Evolutionary conservation across 1,284 basidiomycete species (phyloP).

Genomic region (Rhodofomes roseus): DNA sequence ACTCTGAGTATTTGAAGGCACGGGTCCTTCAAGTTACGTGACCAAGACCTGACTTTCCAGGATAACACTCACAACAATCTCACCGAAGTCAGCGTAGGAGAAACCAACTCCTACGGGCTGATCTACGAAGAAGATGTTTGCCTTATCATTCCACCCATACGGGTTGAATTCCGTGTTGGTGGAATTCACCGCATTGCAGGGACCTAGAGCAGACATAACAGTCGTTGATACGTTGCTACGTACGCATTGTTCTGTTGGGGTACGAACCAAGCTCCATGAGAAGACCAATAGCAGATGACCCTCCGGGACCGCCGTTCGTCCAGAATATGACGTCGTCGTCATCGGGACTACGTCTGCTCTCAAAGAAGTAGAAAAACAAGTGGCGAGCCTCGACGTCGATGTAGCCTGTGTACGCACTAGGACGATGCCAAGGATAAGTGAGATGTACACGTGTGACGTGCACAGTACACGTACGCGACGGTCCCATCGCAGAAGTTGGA

Average conservation of each 20-base stretch:
- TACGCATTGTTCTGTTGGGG: neutral
- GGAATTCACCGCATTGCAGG: neutral
- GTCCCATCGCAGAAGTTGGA: conserved; percentile 29
- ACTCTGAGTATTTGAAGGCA: neutral
- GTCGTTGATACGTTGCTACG: neutral
- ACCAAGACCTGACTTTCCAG: too few species aligned
- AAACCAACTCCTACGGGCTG: conserved; percentile 42
- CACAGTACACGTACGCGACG: conserved; percentile 15
- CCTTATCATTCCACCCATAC: conserved; percentile 66
- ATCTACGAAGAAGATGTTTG: conserved; percentile 70
- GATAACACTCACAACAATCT: neutral
- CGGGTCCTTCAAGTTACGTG: too few species aligned
- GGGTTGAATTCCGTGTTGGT: conserved; percentile 44
- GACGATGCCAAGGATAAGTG: neutral
- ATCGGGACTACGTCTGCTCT: conserved; percentile 63
- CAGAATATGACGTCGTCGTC: conserved; percentile 61
- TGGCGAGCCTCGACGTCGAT: conserved; percentile 69
- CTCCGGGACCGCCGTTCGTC: conserved; percentile 57
- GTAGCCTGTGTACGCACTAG: conserved; percentile 39
- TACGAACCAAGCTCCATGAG: conserved; percentile 47
- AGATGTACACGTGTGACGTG: neutral
- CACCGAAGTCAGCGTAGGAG: neutral
- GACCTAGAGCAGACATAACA: too few species aligned
- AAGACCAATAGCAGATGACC: conserved; percentile 38
- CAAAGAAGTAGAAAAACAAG: conserved; percentile 79